These are phyloP conservation scores for Xylaria bambusicola DNA, from an alignment of 495 filamentous ascomycete species.

Conservation along the genomic window DNA sequence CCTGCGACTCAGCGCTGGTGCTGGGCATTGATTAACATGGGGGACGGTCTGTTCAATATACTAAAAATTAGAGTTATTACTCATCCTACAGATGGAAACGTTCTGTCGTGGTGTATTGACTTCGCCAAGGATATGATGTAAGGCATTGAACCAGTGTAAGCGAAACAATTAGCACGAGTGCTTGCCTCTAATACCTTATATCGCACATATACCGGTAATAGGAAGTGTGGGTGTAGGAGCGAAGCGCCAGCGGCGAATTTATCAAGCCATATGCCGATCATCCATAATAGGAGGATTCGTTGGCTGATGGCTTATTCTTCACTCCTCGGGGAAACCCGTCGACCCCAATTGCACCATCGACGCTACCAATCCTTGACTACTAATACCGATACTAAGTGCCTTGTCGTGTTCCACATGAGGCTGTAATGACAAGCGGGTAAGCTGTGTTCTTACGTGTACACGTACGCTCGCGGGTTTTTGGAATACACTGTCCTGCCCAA, in stretches of 20 bases:
- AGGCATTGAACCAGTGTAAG: no score
- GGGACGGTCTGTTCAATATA: slow-evolving; percentile 7
- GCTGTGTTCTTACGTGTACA: background rate
- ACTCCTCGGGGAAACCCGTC: background rate
- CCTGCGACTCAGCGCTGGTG: background rate
- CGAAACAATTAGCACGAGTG: no score
- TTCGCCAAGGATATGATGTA: no score
- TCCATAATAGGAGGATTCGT: background rate
- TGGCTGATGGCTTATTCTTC: background rate
- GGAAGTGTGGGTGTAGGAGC: background rate
- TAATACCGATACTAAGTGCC: background rate
- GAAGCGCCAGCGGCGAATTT: slow-evolving; percentile 3
- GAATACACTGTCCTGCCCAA: slow-evolving; percentile 3
- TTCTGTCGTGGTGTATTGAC: background rate
- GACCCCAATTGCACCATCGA: background rate
- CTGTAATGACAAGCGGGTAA: background rate
- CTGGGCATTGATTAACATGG: background rate
- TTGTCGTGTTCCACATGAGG: background rate
- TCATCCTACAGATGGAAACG: background rate
- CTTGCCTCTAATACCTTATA: no score
- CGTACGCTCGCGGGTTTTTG: slow-evolving; percentile 1
- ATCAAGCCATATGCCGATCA: slow-evolving; percentile 5
- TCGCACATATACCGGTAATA: no score
- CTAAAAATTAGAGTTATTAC: no score
- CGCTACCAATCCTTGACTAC: background rate